Conservation (phyloP, 768 basidiomycete species). For the Hortiboletus campestris region DNA sequence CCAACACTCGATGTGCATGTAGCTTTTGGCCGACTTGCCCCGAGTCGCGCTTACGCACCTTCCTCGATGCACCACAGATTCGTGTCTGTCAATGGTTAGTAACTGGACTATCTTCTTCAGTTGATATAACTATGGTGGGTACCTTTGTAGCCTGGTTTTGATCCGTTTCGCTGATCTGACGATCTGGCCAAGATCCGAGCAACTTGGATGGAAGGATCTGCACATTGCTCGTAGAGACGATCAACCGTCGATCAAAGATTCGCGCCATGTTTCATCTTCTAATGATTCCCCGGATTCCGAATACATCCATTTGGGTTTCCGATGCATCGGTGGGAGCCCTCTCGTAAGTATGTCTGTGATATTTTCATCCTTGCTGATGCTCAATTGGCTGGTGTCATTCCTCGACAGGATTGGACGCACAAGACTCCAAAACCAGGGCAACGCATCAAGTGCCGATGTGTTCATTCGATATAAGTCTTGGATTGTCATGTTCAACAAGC, state of each 20-base stretch:
- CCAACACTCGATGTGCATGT: neutral
- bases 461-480: neutral
- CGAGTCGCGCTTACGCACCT: neutral
- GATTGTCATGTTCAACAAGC: neutral
- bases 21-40: neutral
- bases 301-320: neutral
- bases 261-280: neutral
- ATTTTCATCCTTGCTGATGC: neutral
- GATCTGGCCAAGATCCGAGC: neutral
- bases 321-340: neutral
- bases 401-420: neutral
- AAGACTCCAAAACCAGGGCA: neutral
- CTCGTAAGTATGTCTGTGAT: neutral
- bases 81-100: neutral
- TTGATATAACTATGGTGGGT: neutral
- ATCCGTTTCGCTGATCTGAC: neutral
- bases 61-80: neutral
- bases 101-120: neutral
- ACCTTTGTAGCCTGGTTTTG: neutral
- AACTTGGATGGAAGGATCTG: slow-evolving; percentile 5
- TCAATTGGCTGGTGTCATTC: neutral
- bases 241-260: slow-evolving; percentile 18
- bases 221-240: neutral
- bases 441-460: neutral
- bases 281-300: neutral